Evolutionary conservation across 257 asterid species (phyloP).

Genomic region (Solanum paucissectum): DNA sequence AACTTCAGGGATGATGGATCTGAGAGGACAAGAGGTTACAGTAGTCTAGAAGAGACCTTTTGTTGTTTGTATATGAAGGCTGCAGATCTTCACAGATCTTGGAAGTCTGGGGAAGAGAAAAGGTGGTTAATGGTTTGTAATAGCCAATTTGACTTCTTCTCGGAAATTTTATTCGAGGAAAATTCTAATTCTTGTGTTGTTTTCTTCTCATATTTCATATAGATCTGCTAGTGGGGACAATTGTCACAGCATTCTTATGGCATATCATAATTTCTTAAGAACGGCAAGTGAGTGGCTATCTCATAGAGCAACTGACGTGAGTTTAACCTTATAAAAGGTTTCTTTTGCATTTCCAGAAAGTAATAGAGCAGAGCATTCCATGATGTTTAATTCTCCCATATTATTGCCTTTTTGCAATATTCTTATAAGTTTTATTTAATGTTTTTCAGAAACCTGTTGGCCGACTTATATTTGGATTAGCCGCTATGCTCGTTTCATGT

Average conservation of each 20-base stretch:
- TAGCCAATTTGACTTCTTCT: neutral
- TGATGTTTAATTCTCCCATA: neutral
- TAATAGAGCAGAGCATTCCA: neutral
- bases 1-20: slow-evolving; percentile 3
- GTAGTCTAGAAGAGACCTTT: slow-evolving; percentile 30
- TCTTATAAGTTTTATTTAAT: slow-evolving; percentile 4
- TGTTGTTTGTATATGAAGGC: slow-evolving; percentile 68
- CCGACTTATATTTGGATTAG: slow-evolving; percentile 51
- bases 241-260: slow-evolving; percentile 22
- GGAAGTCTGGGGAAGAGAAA: slow-evolving; percentile 25
- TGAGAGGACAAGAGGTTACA: slow-evolving; percentile 16
- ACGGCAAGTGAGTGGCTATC: slow-evolving; percentile 76
- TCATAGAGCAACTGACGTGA: slow-evolving; percentile 79
- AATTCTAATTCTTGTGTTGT: slow-evolving; percentile 4
- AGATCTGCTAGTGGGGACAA: slow-evolving; percentile 35
- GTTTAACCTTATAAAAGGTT: slow-evolving; percentile 7
- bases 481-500: slow-evolving; percentile 63
- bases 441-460: slow-evolving; percentile 56
- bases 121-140: slow-evolving; percentile 26
- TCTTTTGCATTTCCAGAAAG: neutral
- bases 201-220: slow-evolving; percentile 6
- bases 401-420: neutral
- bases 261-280: slow-evolving; percentile 50
- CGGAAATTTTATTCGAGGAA: neutral
- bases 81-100: slow-evolving; percentile 46